Conservation (phyloP, 2,329 filamentous ascomycete species). For the Arthrobotrys megalospora region DNA sequence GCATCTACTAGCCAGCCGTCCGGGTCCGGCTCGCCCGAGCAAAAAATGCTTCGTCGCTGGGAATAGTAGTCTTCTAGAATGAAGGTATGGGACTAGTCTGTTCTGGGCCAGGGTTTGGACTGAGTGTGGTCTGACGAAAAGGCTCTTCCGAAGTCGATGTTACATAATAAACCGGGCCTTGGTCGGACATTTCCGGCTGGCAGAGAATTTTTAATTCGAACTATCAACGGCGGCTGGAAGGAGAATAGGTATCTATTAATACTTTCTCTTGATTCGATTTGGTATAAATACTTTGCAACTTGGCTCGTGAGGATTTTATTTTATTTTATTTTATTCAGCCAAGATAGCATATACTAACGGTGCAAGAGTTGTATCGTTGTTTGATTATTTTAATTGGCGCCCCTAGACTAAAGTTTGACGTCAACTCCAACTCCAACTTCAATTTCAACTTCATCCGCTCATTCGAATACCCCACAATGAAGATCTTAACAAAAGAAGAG, state of each 20-base stretch:
- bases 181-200: conserved; percentile 52
- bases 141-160: conserved; percentile 27
- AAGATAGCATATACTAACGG: too few species aligned
- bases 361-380: too few species aligned
- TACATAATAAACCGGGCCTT: conserved; percentile 38
- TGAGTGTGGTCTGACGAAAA: conserved; percentile 34
- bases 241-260: conserved; percentile 15
- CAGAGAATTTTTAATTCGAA: conserved; percentile 1
- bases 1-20: conserved; percentile 17
- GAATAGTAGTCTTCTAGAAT: conserved; percentile 38
- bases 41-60: not conserved
- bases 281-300: conserved; percentile 18
- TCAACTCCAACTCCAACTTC: not conserved
- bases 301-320: too few species aligned
- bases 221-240: too few species aligned
- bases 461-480: conserved; percentile 74
- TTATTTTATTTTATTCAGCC: too few species aligned
- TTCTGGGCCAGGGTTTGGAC: not conserved
- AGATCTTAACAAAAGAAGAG: conserved; percentile 94
- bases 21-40: conserved; percentile 43
- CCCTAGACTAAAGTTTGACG: too few species aligned
- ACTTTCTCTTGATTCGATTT: not conserved
- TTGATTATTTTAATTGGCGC: too few species aligned
- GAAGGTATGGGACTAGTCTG: conserved; percentile 7
- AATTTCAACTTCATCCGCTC: conserved; percentile 6